phyloP scores from a whole-genome alignment of 1,284 basidiomycete genomes.

The Microbotryum lychnidis-dioicae region DNA sequence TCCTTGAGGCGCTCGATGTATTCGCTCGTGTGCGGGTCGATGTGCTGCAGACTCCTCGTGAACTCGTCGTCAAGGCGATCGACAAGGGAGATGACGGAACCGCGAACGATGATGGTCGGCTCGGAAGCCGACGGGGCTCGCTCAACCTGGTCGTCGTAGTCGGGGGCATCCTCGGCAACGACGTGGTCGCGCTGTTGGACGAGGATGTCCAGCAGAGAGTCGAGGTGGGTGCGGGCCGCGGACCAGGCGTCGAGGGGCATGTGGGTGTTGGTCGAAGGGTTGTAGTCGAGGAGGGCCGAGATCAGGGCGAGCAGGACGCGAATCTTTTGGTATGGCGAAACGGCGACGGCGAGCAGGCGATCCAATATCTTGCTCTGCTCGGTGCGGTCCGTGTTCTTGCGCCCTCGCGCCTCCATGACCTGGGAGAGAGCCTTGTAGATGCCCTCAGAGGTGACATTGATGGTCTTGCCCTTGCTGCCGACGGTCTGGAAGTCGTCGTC shows the following conservation, averaged over 20 bases:
- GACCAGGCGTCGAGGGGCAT: constrained; percentile 94
- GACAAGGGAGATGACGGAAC: constrained; percentile 87
- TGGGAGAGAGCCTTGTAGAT: constrained; percentile 89
- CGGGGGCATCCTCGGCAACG: constrained; percentile 70
- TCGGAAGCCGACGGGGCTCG: constrained; percentile 62
- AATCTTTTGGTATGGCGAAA: constrained; percentile 83
- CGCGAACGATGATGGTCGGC: constrained; percentile 69
- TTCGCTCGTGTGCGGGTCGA: constrained; percentile 96
- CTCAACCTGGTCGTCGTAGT: constrained; percentile 88
- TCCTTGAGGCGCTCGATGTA: constrained; percentile 94
- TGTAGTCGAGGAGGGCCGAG: constrained; percentile 95
- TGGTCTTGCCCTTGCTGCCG: constrained; percentile 68
- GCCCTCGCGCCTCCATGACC: constrained; percentile 89
- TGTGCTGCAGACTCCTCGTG: constrained; percentile 93
- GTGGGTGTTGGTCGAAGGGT: constrained; percentile 61
- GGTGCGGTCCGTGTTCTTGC: constrained; percentile 95
- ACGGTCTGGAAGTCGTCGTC: constrained; percentile 82
- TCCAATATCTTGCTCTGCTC: constrained; percentile 90
- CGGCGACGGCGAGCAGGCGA: constrained; percentile 71
- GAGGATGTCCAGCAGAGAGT: constrained; percentile 73
- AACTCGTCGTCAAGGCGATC: constrained; percentile 98
- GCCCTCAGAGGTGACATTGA: constrained; percentile 75
- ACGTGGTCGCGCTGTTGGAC: constrained; percentile 63
- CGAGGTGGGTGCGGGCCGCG: constrained; percentile 76
- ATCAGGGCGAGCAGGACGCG: constrained; percentile 88